Percentiles rank a stretch among this genome's conserved stretches.
phyloP scores from a whole-genome alignment of 2,329 filamentous ascomycete genomes.

The Hypocreales sp. region DNA sequence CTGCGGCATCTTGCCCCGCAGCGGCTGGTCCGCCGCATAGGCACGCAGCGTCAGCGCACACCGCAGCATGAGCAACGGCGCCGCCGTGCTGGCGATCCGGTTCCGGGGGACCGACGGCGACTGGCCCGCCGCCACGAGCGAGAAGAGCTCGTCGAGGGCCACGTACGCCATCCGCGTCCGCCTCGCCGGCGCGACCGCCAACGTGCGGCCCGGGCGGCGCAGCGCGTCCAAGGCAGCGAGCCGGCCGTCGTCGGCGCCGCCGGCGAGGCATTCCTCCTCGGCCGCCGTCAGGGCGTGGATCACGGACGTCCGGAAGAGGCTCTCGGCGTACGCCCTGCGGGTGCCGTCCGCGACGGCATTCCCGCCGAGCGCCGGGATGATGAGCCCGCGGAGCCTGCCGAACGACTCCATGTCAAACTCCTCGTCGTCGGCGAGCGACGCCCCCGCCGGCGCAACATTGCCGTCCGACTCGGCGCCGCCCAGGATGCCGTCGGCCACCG shows the following conservation, averaged over 20 bases:
- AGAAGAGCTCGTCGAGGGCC: slow-evolving; percentile 66
- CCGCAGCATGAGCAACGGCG: slow-evolving; percentile 70
- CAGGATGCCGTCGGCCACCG: slow-evolving; percentile 53
- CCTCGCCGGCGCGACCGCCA: slow-evolving; percentile 45
- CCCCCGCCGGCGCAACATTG: slow-evolving; percentile 19
- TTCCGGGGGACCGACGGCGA: slow-evolving; percentile 22
- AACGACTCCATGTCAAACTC: slow-evolving; percentile 70
- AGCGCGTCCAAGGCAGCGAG: slow-evolving; percentile 27
- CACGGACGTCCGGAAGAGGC: slow-evolving; percentile 68
- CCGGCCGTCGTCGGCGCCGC: slow-evolving; percentile 12
- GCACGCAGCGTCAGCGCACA: slow-evolving; percentile 66
- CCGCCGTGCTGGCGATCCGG: slow-evolving; percentile 57
- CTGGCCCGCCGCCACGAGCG: slow-evolving; percentile 36
- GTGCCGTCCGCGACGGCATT: slow-evolving; percentile 48
- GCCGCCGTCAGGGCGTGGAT: slow-evolving; percentile 48
- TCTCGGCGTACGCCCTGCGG: slow-evolving; percentile 54
- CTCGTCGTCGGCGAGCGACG: slow-evolving; percentile 52
- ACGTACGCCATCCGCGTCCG: slow-evolving; percentile 64
- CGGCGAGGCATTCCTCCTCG: slow-evolving; percentile 39
- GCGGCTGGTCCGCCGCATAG: slow-evolving; percentile 81
- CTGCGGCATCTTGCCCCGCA: slow-evolving; percentile 79
- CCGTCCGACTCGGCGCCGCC: slow-evolving; percentile 42
- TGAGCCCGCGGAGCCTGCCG: slow-evolving; percentile 48
- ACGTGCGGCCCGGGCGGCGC: slow-evolving; percentile 59
- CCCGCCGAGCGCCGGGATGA: slow-evolving; percentile 59